These are phyloP conservation scores for Porcisia hertigi DNA, from an alignment of 208 protist genomes.

Conservation along the genomic window DNA sequence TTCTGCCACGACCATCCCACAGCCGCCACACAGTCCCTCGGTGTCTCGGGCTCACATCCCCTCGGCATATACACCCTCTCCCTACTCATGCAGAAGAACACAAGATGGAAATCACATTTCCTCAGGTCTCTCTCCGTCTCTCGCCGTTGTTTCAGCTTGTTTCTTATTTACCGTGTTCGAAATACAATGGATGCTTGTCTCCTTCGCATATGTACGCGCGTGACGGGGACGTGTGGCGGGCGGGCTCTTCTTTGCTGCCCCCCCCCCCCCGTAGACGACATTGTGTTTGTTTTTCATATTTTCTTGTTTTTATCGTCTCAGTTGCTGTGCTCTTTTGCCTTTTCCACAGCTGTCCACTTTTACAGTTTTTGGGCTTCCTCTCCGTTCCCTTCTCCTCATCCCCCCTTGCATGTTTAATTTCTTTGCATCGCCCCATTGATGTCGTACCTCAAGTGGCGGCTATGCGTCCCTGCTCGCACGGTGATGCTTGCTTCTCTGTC, in stretches of 20 bases:
- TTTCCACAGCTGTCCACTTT: neutral
- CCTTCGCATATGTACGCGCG: no score
- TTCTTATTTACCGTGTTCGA: no score
- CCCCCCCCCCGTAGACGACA: neutral
- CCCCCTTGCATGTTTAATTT: neutral
- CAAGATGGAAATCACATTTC: neutral
- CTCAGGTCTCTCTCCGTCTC: neutral
- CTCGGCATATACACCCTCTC: neutral
- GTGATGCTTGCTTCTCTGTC: neutral
- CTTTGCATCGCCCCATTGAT: neutral
- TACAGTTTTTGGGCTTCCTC: neutral
- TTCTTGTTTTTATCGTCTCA: neutral
- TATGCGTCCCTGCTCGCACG: neutral
- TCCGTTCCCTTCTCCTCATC: neutral
- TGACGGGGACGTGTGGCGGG: no score
- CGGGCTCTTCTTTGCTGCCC: no score
- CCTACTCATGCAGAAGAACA: neutral
- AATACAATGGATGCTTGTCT: no score
- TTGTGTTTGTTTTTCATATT: neutral
- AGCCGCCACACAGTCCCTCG: neutral
- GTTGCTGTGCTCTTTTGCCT: no score
- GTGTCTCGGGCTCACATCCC: neutral
- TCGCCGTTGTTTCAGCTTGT: neutral
- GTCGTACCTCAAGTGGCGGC: neutral
- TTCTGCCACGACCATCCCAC: constrained; percentile 2